Conservation (phyloP, 176 grass and related monocot genomes). For the Paspalum vaginatum region DNA sequence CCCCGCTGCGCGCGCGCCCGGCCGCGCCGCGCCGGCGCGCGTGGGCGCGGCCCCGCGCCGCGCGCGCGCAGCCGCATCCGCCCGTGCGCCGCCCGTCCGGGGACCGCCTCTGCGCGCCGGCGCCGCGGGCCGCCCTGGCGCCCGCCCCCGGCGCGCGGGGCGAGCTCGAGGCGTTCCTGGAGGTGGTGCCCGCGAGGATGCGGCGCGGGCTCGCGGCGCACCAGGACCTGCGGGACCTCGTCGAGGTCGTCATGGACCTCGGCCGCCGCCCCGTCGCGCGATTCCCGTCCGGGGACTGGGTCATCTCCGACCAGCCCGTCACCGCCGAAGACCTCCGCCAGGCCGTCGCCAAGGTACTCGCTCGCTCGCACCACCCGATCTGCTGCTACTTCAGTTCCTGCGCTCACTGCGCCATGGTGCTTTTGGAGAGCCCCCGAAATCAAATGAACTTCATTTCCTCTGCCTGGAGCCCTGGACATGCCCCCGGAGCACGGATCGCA, state of each 20-base stretch:
- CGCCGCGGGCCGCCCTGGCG: conserved; percentile 29
- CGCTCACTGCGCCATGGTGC: background rate
- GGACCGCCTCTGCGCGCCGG: conserved; percentile 49
- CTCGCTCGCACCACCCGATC: background rate
- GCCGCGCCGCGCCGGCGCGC: conserved; percentile 40
- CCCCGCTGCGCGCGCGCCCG: conserved; percentile 61
- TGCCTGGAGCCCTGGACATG: too few relatives aligned
- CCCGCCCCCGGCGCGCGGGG: conserved; percentile 10
- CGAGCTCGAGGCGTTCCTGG: conserved; percentile 80
- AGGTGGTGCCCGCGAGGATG: conserved; percentile 85
- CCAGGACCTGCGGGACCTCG: conserved; percentile 70
- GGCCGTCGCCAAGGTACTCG: conserved; percentile 78
- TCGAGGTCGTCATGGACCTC: conserved; percentile 97
- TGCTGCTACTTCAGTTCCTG: background rate
- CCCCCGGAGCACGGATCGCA: background rate
- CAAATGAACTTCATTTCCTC: background rate
- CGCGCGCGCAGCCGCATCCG: conserved; percentile 61
- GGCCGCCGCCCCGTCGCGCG: conserved; percentile 77
- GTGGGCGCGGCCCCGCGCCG: conserved; percentile 35
- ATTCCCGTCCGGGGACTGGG: conserved; percentile 92
- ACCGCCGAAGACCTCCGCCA: conserved; percentile 73
- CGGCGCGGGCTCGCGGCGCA: conserved; percentile 69
- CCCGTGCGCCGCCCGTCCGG: conserved; percentile 71
- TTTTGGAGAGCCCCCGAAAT: background rate
- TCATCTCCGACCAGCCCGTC: conserved; percentile 75